These are phyloP conservation scores for Apiospora hydei DNA, from an alignment of 2,329 filamentous ascomycete genomes.

Conservation along the genomic window DNA sequence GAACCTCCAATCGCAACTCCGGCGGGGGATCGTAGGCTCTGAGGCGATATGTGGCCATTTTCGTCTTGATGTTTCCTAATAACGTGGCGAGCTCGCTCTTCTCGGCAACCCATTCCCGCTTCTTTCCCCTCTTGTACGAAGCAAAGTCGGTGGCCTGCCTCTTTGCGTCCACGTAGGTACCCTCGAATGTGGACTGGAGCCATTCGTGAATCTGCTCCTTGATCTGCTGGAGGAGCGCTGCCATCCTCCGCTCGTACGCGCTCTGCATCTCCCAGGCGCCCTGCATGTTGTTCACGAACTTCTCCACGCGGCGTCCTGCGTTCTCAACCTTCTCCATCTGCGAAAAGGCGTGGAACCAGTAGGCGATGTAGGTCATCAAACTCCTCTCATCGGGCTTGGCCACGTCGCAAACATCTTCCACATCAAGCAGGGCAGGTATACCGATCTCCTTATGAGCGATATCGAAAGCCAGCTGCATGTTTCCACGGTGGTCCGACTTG, in stretches of 20 bases:
- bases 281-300: constrained; percentile 99
- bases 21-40: constrained; percentile 89
- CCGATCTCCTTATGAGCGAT: constrained; percentile 96
- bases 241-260: constrained; percentile 91
- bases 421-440: constrained; percentile 93
- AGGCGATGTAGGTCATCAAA: constrained; percentile 99
- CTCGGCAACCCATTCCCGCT: constrained; percentile 95
- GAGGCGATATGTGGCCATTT: constrained; percentile 91
- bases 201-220: constrained; percentile 76
- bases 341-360: constrained; percentile 99
- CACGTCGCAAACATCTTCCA: constrained; percentile 97
- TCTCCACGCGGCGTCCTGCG: constrained; percentile 92
- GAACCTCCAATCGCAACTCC: constrained; percentile 80
- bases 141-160: constrained; percentile 82
- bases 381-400: constrained; percentile 94
- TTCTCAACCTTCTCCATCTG: constrained; percentile 99
- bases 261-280: constrained; percentile 99
- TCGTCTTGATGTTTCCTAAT: constrained; percentile 98
- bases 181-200: constrained; percentile 83
- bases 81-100: constrained; percentile 94
- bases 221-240: constrained; percentile 78
- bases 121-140: constrained; percentile 88
- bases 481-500: constrained; percentile 91
- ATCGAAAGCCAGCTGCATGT: constrained; percentile 98
- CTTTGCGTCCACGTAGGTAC: constrained; percentile 93